Evolutionary conservation across 1,139 yeast genomes (phyloP).

Genomic region (Yamadazyma sp.): DNA sequence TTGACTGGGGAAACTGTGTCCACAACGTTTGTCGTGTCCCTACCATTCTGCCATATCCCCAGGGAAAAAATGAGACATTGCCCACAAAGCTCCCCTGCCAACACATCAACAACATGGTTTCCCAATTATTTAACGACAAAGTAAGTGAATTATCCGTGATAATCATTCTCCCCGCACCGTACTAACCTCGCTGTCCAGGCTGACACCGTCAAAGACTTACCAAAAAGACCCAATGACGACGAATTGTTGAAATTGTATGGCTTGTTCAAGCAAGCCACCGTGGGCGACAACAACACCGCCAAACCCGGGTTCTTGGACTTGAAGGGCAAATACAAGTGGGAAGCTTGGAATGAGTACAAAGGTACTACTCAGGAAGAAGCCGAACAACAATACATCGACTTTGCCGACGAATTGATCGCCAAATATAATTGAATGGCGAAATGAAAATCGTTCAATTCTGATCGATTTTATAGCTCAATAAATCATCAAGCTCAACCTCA

Average conservation of each 20-base stretch:
- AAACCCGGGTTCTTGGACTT: constrained; percentile 89
- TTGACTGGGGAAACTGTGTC: too few species aligned
- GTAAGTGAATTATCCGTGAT: constrained; percentile 31
- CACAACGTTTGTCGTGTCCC: too few species aligned
- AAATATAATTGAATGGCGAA: constrained; percentile 32
- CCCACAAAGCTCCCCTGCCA: not conserved
- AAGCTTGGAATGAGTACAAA: constrained; percentile 86
- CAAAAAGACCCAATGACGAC: constrained; percentile 80
- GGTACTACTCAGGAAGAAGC: constrained; percentile 91
- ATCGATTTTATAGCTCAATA: not conserved
- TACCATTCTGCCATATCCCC: not conserved
- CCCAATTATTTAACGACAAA: constrained; percentile 54
- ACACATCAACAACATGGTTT: constrained; percentile 37
- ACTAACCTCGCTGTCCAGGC: constrained; percentile 50
- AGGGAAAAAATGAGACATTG: not conserved
- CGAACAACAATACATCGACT: constrained; percentile 75
- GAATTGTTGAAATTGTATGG: constrained; percentile 85
- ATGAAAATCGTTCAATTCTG: too few species aligned
- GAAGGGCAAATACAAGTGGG: constrained; percentile 97
- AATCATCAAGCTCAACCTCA: too few species aligned
- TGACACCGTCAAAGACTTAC: constrained; percentile 70
- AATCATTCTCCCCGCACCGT: not conserved
- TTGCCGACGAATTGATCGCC: constrained; percentile 67
- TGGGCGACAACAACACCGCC: constrained; percentile 85
- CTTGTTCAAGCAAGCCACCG: constrained; percentile 93